Evolutionary conservation across 179 eudicot genomes (phyloP), one percentile per base, ranked within the genome.

Genomic region (Nepenthes alata): DNA sequence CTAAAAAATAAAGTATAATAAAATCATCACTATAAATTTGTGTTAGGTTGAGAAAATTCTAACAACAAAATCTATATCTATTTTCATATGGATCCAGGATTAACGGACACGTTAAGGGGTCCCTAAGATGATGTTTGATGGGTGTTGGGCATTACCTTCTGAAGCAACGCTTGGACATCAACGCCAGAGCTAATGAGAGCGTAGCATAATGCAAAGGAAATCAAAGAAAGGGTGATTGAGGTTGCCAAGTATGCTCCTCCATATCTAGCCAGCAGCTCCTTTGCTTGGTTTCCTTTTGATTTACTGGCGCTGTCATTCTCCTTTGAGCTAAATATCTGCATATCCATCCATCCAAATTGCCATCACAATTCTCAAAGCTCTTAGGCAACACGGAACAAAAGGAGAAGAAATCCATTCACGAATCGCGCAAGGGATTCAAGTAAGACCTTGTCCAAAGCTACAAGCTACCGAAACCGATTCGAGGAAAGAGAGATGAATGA

Each of bases 181-280:
- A 91, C 81, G 34, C 98, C 98, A 52, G 85, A 82, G 47, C 60
- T 83, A 54, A 91, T 80, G 12, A 91, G 91, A 53, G 79, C 79
- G 66, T 89, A 91, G 57, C 96, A 91, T 2, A 86, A 77, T 0
- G 86, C 64, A 67, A 89, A 86, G 9, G 98, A 91, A 68, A 91
- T 89, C 72, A 86, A 72, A 56, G 98, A 91, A 47, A 89, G 85
- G 11, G 95, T 89, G 41, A 89, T 86, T 47, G 98, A 91, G 35
- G 98, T 89, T 57, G 83, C 90, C 69, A 86, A 76, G 67, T 89
- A 84, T 6, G 96, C 96, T 71, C 95, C 96, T 8, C 98, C 98
- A 66, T 91, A 91, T 78, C 88, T 89, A 5, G 93, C 70, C 51
- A 91, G 67, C 55, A 91, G 78, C 69, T 91, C 95, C 64, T 91